Evolutionary conservation across 768 basidiomycete genomes (phyloP).

Genomic region (Termitomyces titanicus): DNA sequence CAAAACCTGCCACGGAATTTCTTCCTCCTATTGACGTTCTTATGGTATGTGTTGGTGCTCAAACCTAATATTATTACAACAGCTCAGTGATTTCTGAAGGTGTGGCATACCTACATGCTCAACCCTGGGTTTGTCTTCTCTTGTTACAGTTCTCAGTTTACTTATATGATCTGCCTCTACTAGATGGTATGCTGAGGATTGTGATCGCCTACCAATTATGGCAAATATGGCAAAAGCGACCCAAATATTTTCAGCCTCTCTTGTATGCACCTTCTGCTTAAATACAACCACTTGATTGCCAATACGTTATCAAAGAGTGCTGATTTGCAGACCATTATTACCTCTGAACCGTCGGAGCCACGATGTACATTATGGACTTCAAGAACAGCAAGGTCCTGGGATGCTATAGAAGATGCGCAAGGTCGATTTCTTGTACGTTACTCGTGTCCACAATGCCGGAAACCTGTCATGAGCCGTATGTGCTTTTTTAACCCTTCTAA

Average conservation of each 20-base stretch:
- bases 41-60: conserved; percentile 7
- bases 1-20: conserved; percentile 1
- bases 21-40: conserved; percentile 16
- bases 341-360: background rate
- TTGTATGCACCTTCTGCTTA: background rate
- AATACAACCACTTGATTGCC: background rate
- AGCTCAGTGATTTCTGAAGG: background rate
- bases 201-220: conserved; percentile 9
- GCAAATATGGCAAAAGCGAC: background rate
- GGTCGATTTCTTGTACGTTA: background rate
- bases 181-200: conserved; percentile 17
- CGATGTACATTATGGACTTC: background rate
- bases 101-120: conserved; percentile 18
- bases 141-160: background rate
- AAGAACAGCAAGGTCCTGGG: background rate
- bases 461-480: background rate
- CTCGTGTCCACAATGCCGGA: conserved; percentile 3
- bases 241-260: background rate
- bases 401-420: background rate
- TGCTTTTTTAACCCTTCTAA: background rate
- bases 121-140: conserved; percentile 13
- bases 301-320: background rate
- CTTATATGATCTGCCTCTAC: background rate
- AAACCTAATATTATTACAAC: background rate
- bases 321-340: background rate